Percentiles rank a stretch among this genome's conserved stretches.
Conservation (phyloP, 163 green algal genomes). For the Chlamydomonas reinhardtii region DNA sequence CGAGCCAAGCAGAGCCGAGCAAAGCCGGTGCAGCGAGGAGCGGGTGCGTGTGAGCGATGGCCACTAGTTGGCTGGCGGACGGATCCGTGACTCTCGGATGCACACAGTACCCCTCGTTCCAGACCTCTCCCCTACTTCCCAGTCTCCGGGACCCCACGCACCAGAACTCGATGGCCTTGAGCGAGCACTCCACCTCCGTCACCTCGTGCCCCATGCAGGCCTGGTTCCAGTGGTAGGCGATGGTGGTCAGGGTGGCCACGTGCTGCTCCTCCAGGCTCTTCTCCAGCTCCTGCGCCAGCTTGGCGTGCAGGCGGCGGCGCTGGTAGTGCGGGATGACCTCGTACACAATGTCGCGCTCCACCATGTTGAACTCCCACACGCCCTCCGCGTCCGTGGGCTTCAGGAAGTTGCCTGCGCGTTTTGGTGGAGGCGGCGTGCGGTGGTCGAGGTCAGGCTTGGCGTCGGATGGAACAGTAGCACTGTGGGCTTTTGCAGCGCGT, state of each 20-base stretch:
- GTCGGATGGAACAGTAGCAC: no score
- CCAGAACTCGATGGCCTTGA: constrained; percentile 79
- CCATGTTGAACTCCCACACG: constrained; percentile 73
- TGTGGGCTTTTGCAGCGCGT: no score
- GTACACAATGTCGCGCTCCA: constrained; percentile 85
- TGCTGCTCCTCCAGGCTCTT: constrained; percentile 53
- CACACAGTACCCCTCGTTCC: no score
- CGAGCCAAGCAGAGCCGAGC: background rate
- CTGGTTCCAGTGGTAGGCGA: constrained; percentile 82
- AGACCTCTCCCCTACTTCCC: no score
- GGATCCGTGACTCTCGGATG: no score
- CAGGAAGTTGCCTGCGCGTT: constrained; percentile 58
- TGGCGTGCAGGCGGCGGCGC: constrained; percentile 74
- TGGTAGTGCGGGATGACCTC: constrained; percentile 80
- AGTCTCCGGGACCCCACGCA: no score
- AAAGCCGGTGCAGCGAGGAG: no score
- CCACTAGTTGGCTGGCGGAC: no score
- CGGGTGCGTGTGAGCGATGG: no score
- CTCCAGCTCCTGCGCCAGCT: constrained; percentile 76
- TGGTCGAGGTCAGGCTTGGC: no score
- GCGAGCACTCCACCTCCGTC: constrained; percentile 59
- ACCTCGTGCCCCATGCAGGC: constrained; percentile 59
- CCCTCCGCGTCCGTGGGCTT: constrained; percentile 60
- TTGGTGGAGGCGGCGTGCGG: no score
- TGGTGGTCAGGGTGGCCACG: constrained; percentile 68